Conservation (phyloP, 169 alveolate genomes). For the Eimeria falciformis region DNA sequence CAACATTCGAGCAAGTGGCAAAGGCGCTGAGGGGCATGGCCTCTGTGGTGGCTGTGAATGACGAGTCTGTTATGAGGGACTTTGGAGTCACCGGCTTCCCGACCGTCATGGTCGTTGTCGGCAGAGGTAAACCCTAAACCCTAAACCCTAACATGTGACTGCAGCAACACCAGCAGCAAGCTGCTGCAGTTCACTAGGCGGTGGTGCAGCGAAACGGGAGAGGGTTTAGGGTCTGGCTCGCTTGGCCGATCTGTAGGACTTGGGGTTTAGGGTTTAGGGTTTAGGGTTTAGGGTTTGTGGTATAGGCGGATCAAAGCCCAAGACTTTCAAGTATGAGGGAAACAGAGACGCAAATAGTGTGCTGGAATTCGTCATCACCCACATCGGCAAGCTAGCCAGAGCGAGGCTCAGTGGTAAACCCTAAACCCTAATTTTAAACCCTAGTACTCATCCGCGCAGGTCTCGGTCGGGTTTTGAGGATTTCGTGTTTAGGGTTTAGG, state of each 20-base stretch:
- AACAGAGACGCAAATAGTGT: slow-evolving; percentile 55
- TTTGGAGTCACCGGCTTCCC: slow-evolving; percentile 93
- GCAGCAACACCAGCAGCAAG: neutral
- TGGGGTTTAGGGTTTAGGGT: neutral
- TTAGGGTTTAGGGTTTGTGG: slow-evolving; percentile 9
- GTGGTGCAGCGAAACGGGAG: too few species aligned
- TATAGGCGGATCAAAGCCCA: slow-evolving; percentile 72
- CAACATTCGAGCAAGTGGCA: slow-evolving; percentile 83
- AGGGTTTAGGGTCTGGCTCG: too few species aligned
- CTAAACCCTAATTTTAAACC: too few species aligned
- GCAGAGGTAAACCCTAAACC: slow-evolving; percentile 63
- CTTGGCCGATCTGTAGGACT: neutral
- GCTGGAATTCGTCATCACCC: slow-evolving; percentile 51
- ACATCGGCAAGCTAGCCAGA: slow-evolving; percentile 60
- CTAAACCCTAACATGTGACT: neutral
- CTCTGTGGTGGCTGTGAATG: slow-evolving; percentile 81
- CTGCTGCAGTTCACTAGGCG: too few species aligned
- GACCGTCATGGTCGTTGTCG: slow-evolving; percentile 88
- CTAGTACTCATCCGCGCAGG: too few species aligned
- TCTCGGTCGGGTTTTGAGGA: too few species aligned
- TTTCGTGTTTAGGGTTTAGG: slow-evolving; percentile 55
- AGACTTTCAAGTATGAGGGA: slow-evolving; percentile 66
- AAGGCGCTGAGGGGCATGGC: slow-evolving; percentile 77
- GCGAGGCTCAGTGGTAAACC: slow-evolving; percentile 74
- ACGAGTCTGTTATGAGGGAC: slow-evolving; percentile 83